Evolutionary conservation across 345 rosid genomes (phyloP), one percentile per base, ranked within the genome.

Genomic region (Microcos paniculata): DNA sequence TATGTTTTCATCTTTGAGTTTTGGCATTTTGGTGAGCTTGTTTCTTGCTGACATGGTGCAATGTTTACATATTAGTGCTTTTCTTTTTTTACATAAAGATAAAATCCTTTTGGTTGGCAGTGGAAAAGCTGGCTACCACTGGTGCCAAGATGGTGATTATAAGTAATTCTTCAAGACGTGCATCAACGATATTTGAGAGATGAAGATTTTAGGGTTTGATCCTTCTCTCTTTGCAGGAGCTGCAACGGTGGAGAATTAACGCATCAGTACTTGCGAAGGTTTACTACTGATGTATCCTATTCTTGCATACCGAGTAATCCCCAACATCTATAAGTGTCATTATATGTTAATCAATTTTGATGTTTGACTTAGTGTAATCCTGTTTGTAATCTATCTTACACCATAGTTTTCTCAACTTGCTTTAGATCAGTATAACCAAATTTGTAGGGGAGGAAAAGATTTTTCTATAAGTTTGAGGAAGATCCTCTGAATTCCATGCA

Each of bases 141-240:
- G n/a, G n/a, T n/a, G n/a, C n/a, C n/a, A n/a, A 83, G 80, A 93
- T 93, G 85, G 97, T 95, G 71, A 75, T 95, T 38, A 88, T 93
- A 62, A 95, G 97, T 80, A 95, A 93, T 80, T 95, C 99, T 18
- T 95, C 99, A 21, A 87, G 99, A 53, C 94, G 98, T 66, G 96
- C 98, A 62, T 90, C 93, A 15, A 84, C 85, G 2, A 95, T 98
- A 21, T 80, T 93, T 70, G 89, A 90, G 24, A 95, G 88, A 73
- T 95, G 86, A 84, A 89, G 91, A 82, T 73, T 73, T 92, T 95
- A 78, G 97, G 98, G 19, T 95, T 95, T 84, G 93, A 95, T 81
- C 89, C 97, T 70, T 93, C 93, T 80, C 85, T 91, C 58, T 95
- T 95, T 85, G 86, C 78, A 3, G 97, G 99, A 87, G 94, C 91